These are phyloP conservation scores for Rauvolfia tetraphylla DNA, from an alignment of 257 asterid genomes.

Conservation along the genomic window DNA sequence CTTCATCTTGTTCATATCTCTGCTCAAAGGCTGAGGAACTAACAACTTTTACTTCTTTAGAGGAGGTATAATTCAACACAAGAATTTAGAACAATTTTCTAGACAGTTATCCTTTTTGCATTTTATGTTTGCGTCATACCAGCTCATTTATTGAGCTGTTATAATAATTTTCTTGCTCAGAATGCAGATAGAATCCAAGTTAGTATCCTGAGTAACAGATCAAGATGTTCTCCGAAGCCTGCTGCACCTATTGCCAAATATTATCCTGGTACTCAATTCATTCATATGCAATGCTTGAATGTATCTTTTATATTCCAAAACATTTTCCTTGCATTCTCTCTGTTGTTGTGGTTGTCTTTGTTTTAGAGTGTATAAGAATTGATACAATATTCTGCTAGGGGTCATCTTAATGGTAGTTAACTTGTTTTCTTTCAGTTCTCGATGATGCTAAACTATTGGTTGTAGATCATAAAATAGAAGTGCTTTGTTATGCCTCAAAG, in stretches of 20 bases:
- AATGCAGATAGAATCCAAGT: slow-evolving; percentile 77
- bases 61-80: slow-evolving; percentile 57
- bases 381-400: slow-evolving; percentile 9
- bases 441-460: slow-evolving; percentile 69
- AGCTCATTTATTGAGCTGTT: slow-evolving; percentile 26
- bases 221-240: slow-evolving; percentile 56
- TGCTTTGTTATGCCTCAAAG: slow-evolving; percentile 70
- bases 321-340: not conserved
- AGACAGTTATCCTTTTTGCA: not conserved
- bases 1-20: slow-evolving; percentile 57
- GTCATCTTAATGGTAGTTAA: slow-evolving; percentile 21
- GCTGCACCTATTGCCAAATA: slow-evolving; percentile 73
- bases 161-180: slow-evolving; percentile 40
- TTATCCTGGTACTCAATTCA: slow-evolving; percentile 63
- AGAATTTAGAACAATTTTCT: not conserved
- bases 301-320: not conserved
- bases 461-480: slow-evolving; percentile 67
- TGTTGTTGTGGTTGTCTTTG: not conserved
- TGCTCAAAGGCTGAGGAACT: slow-evolving; percentile 37
- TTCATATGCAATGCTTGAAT: not conserved
- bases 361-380: not conserved
- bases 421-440: slow-evolving; percentile 45
- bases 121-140: slow-evolving; percentile 15
- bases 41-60: slow-evolving; percentile 46
- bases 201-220: slow-evolving; percentile 68